phyloP scores from a whole-genome alignment of 2,329 filamentous ascomycete genomes.

The Beauveria sp. region DNA sequence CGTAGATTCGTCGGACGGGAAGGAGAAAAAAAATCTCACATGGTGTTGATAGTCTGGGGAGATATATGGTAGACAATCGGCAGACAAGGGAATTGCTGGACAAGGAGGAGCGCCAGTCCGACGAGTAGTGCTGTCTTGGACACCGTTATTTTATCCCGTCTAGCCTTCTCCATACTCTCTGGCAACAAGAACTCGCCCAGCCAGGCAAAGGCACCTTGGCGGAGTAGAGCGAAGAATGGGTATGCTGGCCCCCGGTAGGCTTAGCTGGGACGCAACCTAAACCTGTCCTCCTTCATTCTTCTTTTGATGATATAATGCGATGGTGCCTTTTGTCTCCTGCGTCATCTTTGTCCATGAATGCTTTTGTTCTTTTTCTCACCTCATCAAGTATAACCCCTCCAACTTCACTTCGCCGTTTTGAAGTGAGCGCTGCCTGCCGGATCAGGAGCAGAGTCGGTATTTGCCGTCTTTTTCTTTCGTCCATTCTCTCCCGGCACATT shows the following conservation, averaged over 20 bases:
- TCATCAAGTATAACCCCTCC: constrained; percentile 1
- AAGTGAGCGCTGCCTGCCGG: constrained; percentile 7
- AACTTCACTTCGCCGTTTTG: constrained; percentile 3
- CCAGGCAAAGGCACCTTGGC: constrained; percentile 11
- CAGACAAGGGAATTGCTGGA: background rate
- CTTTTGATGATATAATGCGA: constrained; percentile 11
- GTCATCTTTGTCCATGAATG: constrained; percentile 12
- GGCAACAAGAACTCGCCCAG: constrained; percentile 8
- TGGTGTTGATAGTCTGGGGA: background rate
- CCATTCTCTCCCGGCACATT: background rate
- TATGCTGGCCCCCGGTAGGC: constrained; percentile 9
- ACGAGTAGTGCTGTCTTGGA: constrained; percentile 10
- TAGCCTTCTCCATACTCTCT: constrained; percentile 9
- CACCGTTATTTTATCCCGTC: constrained; percentile 7
- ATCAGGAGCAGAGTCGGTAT: constrained; percentile 6
- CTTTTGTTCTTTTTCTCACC: constrained; percentile 11
- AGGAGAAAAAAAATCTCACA: background rate
- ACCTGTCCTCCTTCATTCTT: constrained; percentile 10
- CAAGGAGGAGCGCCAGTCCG: background rate
- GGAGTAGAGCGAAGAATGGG: constrained; percentile 10
- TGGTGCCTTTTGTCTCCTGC: constrained; percentile 11
- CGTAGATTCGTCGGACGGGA: background rate
- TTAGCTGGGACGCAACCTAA: constrained; percentile 9
- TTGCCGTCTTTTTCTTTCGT: background rate
- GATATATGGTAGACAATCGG: background rate